These are phyloP conservation scores for Gossypium davidsonii DNA, from an alignment of 441 rosid genomes.

Conservation along the genomic window DNA sequence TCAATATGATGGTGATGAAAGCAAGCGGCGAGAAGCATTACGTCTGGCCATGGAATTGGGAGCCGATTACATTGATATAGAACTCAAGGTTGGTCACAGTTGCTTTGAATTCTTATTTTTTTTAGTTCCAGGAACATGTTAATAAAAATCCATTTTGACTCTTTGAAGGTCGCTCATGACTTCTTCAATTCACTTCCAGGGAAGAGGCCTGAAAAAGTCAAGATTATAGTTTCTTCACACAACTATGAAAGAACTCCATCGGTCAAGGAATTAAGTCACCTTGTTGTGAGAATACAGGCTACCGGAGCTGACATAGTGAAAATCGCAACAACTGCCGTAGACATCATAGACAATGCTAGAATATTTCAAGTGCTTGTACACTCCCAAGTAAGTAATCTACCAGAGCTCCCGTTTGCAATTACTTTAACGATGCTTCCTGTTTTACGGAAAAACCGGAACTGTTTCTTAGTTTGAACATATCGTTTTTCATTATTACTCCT, in stretches of 20 bases:
- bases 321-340: constrained; percentile 41
- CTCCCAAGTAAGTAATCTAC: constrained; percentile 32
- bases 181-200: constrained; percentile 26
- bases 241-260: constrained; percentile 39
- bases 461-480: background rate
- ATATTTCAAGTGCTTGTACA: constrained; percentile 36
- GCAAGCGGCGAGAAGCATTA: constrained; percentile 37
- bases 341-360: constrained; percentile 37
- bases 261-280: constrained; percentile 36
- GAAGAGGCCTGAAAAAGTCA: constrained; percentile 30
- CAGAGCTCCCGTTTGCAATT: background rate
- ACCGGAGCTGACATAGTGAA: constrained; percentile 46
- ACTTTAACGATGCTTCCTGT: background rate
- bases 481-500: background rate
- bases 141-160: constrained; percentile 13
- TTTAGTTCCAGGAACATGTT: background rate
- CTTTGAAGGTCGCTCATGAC: constrained; percentile 31
- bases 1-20: constrained; percentile 46
- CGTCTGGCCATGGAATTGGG: constrained; percentile 48
- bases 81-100: constrained; percentile 34
- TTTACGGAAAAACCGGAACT: background rate
- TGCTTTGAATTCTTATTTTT: background rate
- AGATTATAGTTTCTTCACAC: constrained; percentile 45
- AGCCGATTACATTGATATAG: constrained; percentile 52
- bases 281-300: constrained; percentile 40